Evolutionary conservation across 2,329 filamentous ascomycete genomes (phyloP), one percentile per base, ranked within the genome.

Genomic region (Didymella keratinophila): DNA sequence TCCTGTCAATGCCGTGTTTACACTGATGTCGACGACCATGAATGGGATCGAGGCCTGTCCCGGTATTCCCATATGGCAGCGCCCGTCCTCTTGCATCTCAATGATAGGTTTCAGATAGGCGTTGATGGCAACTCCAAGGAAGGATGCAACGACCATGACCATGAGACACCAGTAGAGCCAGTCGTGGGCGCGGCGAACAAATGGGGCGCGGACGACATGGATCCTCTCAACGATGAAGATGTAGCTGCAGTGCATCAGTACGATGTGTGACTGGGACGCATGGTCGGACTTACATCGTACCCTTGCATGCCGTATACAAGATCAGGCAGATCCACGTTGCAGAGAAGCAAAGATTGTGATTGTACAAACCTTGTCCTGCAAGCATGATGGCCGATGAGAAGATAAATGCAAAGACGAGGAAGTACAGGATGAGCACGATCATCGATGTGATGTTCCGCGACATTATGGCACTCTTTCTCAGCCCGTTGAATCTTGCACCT

Each of bases 141-240:
- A 72, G 0, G 66, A 66, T 16, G 61, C 43, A 30, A 62, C 30
- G 11, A 66, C 45, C 42, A 67, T 18, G 53, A 60, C 50, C 54
- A 73, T 67, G 41, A 65, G 65, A 2, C 51, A 18, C 9, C 71
- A 34, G 63, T 73, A 77, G 16, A 76, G 36, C 51, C 62, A 65
- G 48, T 76, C 73, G 11, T 68, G 58, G 20, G 60, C 53, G 10
- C 75, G 69, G 16, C 63, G 59, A 10, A 64, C 56, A 48, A 68
- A 65, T 9, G 71, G 63, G 3, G 66, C 56, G 21, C 74, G 66
- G 23, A 77, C 65, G 11, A 71, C 66, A 50, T 77, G 74, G 8
- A 71, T 65, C 18, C 76, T 66, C 56, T 78, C 76, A 25, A 77
- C 68, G 5, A 78, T 64, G 59, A 76, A 78, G 18, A 76, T 52